Evolutionary conservation across 208 protist species (phyloP).

Genomic region (Leishmania braziliensis): DNA sequence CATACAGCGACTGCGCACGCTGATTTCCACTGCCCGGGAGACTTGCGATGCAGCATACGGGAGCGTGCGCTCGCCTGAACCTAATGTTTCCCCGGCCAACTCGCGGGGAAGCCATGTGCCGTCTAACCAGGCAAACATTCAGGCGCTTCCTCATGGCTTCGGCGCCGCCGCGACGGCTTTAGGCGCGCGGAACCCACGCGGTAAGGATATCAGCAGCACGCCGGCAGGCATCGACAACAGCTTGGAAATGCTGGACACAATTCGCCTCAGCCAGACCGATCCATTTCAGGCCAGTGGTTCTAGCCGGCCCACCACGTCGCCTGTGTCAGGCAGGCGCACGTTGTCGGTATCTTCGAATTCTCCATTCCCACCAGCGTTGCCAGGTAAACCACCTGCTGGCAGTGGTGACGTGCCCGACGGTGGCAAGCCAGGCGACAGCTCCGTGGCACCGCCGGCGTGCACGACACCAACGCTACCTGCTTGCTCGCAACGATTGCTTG

Average conservation of each 20-base stretch:
- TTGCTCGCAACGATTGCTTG: slow-evolving; percentile 11
- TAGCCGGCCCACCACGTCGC: neutral
- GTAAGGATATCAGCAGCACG: neutral
- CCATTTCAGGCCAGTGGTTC: neutral
- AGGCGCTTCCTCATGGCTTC: slow-evolving; percentile 8
- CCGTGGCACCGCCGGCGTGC: neutral
- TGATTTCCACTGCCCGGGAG: slow-evolving; percentile 13
- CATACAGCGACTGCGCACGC: slow-evolving; percentile 49
- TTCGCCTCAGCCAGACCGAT: slow-evolving; percentile 9
- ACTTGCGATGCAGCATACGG: slow-evolving; percentile 9
- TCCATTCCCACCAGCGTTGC: neutral
- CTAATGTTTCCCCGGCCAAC: neutral
- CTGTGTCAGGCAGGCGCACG: neutral
- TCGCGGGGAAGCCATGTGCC: slow-evolving; percentile 12
- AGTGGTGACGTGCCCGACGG: neutral
- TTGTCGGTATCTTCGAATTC: neutral
- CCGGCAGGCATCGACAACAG: slow-evolving; percentile 12
- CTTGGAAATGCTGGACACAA: slow-evolving; percentile 22
- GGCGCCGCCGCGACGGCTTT: neutral
- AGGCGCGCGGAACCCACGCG: neutral
- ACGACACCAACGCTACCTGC: neutral
- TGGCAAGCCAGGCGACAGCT: neutral
- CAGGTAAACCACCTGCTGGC: neutral
- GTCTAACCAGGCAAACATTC: neutral
- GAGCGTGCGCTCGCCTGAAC: neutral